A percentile compares a stretch with the other conserved stretches of the same genome.
These are phyloP conservation scores for Wickerhamomyces canadensis DNA, from an alignment of 805 yeast species.

Conservation along the genomic window DNA sequence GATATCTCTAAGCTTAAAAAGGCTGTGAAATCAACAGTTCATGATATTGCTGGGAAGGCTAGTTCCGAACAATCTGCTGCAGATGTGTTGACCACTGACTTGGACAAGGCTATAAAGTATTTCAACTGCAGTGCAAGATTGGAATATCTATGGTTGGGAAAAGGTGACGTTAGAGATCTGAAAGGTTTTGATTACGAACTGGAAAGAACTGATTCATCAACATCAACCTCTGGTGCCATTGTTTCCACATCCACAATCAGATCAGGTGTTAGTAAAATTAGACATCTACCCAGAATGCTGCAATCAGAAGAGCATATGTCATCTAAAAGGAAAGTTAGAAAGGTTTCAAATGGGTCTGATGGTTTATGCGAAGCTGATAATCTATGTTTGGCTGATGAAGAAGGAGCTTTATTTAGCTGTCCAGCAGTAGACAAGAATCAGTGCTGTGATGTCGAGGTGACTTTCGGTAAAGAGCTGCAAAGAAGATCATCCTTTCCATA, in stretches of 20 bases:
- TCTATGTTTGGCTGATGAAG: too few species aligned
- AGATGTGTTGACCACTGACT: conserved; percentile 34
- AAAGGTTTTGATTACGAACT: conserved; percentile 19
- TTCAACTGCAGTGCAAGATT: conserved; percentile 28
- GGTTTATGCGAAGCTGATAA: conserved; percentile 3
- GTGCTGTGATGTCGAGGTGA: background rate
- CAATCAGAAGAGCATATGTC: conserved; percentile 15
- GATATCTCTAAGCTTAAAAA: conserved; percentile 51
- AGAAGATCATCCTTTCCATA: conserved; percentile 38
- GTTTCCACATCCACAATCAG: conserved; percentile 14
- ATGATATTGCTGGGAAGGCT: conserved; percentile 48
- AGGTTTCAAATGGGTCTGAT: background rate
- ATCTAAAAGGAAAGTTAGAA: conserved; percentile 4
- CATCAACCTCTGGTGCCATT: conserved; percentile 3
- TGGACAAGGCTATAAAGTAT: conserved; percentile 25
- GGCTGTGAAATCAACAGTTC: conserved; percentile 69
- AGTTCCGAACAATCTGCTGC: conserved; percentile 29
- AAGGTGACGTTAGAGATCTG: conserved; percentile 37
- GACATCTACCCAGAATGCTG: conserved; percentile 18
- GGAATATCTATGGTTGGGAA: conserved; percentile 44
- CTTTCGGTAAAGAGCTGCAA: conserved; percentile 19
- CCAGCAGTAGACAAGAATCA: background rate
- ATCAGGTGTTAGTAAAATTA: conserved; percentile 24
- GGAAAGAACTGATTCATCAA: background rate
- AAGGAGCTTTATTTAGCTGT: too few species aligned